Evolutionary conservation across 2,329 filamentous ascomycete genomes (phyloP), one percentile per base, ranked within the genome.

Genomic region (Penicillium sclerotigenum): DNA sequence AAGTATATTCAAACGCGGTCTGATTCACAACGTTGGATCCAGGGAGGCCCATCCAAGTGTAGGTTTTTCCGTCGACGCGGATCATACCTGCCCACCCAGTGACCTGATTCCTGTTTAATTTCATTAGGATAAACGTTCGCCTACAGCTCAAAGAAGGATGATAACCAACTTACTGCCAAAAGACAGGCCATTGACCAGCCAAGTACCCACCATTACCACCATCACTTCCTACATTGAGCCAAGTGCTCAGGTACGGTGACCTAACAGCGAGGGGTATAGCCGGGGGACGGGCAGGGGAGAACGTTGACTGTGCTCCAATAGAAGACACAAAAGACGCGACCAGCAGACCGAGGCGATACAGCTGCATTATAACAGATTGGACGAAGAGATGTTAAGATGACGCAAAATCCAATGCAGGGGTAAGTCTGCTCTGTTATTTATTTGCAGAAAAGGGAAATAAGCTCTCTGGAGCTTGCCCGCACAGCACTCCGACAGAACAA

Each of bases 181-280:
- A 89, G 1, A 76, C 78, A 1, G 87, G 82, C 87, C 87, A 91
- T 66, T 84, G 73, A 2, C 87, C 87, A 0, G 87, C 82, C 29
- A 91, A 78, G 57, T 87, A 82, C 1, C 86, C 87, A 33, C 85
- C 85, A 66, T 87, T 83, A 10, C 83, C 81, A 22, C 81, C 83
- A 68, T 85, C 79, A 28, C 77, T 82, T 1, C 85, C 86, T 10
- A 81, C 85, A 55, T 82, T 74, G 40, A 87, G 78, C 87, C 87
- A 90, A 14, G 85, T 83, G 68, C 83, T 90, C 16, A 92, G 73
- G 63, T 92, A 93, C 0, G 89, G 89, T 10, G 85, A 87, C 59
- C 84, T 85, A 42, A 92, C 89, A 41, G 88, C 88, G 33, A 93
- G 73, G 13, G 89, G 89, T 28, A 89, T 78, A 1, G 87, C 81